These are phyloP conservation scores for Lenwebbia sp. DNA, from an alignment of 345 rosid genomes.

Conservation along the genomic window DNA sequence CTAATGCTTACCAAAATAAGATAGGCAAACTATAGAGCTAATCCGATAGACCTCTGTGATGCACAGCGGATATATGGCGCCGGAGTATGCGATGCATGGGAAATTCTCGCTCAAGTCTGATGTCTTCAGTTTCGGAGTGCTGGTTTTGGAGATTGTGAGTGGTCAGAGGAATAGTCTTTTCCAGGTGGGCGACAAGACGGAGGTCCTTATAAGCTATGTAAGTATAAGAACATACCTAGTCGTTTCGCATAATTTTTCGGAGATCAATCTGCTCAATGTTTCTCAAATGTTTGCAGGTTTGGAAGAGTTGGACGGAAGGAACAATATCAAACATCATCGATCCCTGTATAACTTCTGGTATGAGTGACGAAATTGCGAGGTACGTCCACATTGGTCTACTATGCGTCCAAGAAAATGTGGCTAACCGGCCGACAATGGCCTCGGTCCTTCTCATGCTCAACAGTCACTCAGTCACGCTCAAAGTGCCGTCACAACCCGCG, in stretches of 20 bases:
- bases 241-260: neutral
- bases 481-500: constrained; percentile 32
- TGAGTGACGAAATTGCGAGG: constrained; percentile 25
- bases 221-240: neutral
- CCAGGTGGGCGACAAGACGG: constrained; percentile 2
- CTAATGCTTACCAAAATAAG: neutral
- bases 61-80: constrained; percentile 33
- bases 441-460: constrained; percentile 37
- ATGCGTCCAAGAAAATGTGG: constrained; percentile 41
- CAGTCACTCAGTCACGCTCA: constrained; percentile 25
- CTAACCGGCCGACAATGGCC: constrained; percentile 40
- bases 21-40: neutral
- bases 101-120: constrained; percentile 40
- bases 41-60: neutral
- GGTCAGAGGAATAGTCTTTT: constrained; percentile 24
- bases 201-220: constrained; percentile 26
- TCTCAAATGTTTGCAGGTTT: constrained; percentile 21
- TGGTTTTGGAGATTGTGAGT: constrained; percentile 34
- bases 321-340: constrained; percentile 21
- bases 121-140: constrained; percentile 44
- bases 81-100: constrained; percentile 42
- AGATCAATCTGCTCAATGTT: neutral
- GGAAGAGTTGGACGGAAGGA: constrained; percentile 51
- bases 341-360: constrained; percentile 13
- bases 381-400: constrained; percentile 49